Percentiles rank a stretch among this genome's conserved stretches.
Conservation (phyloP, 371 early-diverging fungal genomes). For the Actinomortierella ambigua region DNA sequence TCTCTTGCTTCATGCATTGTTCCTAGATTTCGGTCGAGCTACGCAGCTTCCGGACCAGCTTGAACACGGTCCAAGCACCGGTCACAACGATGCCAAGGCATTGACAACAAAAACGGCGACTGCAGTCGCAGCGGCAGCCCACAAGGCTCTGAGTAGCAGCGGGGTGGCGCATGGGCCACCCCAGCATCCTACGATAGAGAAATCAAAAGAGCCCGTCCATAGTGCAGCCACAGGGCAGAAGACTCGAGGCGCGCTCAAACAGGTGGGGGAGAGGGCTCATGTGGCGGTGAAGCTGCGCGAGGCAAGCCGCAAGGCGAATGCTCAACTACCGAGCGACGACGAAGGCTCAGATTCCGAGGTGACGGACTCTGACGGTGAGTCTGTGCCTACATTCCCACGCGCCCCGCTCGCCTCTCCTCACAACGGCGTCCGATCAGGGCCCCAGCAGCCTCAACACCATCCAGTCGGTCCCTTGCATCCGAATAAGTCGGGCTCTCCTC, state of each 20-base stretch:
- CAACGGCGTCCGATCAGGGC: neutral
- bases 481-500: neutral
- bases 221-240: too few species aligned
- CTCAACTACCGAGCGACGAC: slow-evolving; percentile 35
- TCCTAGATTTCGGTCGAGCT: too few species aligned
- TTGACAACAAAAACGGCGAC: neutral
- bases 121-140: neutral
- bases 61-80: neutral
- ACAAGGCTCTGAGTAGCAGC: neutral
- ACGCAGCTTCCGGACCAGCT: too few species aligned
- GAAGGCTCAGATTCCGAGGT: slow-evolving; percentile 25
- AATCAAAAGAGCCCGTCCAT: neutral
- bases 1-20: too few species aligned
- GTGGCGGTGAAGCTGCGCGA: slow-evolving; percentile 11
- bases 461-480: neutral
- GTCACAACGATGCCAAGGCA: neutral
- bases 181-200: neutral
- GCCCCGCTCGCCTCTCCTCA: neutral
- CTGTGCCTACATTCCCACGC: neutral
- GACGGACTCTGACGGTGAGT: slow-evolving; percentile 7
- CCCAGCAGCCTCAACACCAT: slow-evolving; percentile 11
- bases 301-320: slow-evolving; percentile 21
- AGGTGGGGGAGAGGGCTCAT: slow-evolving; percentile 13
- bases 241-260: neutral
- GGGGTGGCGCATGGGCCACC: neutral